Base-by-base conservation (phyloP, 371 early-diverging fungal genomes). In the Synchytrium microbalum region DNA sequence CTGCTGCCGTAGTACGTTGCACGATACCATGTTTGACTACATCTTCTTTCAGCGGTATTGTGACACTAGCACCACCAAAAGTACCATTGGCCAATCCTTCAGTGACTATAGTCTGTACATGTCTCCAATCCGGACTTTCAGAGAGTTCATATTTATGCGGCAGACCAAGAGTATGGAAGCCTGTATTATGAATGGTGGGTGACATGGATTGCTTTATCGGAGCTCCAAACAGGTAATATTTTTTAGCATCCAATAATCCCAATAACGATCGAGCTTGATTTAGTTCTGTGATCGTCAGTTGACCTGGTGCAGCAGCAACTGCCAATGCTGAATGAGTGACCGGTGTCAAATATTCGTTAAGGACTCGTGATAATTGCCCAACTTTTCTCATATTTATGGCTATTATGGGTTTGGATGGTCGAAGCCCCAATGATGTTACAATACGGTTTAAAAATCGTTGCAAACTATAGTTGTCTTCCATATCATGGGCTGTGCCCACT, bases 31-130 rank as follows among this genome's bases (percentile, higher is more conserved):
- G 56, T 53, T 80, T 75, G 64, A 94, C 84, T 29, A 95, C 83
- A 3, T 82, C 84, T 23, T 91, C 77, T 79, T 98, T 98, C 72
- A 89, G 86, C 33, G 98, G 98, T 60, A 96, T 96, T 0, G 98
- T 98, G 2, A 96, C 92, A 28, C 90, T 88, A 0, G 92, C 93
- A 60, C 98, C 98, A 58, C 95, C 95, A 84, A 97, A 95, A 0
- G 64, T 63, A 1, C 54, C 51, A 26, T 56, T 60, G 25, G 79
- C 75, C 0, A 81, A 63, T n/a, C 75, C 77, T 0, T 75, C 73
- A 16, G 87, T 60, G 14, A 87, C 73, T 23, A 80, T 72, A 3
- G 76, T 77, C 60, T 85, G 80, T 55, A 83, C 83, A 32, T 83
- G 76, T 25, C 69, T 68, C 14, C 88, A 81, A 63, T 82, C 76